Evolutionary conservation across 345 rosid genomes (phyloP), one percentile per base, ranked within the genome.

Genomic region (Moricandia arvensis): DNA sequence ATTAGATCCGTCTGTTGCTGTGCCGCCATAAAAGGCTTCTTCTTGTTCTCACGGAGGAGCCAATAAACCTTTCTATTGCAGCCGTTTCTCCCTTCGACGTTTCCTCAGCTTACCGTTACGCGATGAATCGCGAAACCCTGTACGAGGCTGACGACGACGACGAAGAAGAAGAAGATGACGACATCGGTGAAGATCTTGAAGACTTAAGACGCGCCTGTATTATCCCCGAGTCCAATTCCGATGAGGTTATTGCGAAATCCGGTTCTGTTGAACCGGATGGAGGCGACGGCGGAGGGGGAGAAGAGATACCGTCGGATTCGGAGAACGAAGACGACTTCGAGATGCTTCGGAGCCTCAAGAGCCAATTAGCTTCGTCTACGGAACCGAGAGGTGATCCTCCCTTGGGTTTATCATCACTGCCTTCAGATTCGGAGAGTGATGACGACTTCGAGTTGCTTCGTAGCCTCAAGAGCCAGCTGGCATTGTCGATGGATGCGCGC

Each of bases 171-270:
- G 51, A 43, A 13, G 85, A 74, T 49, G 87, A 83, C 35, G 87
- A 73, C 27, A 86, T 95, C 24, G 81, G 77, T 1, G 91, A 89
- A 61, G 98, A 90, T 81, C 71, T 91, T 82, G 98, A 91, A 72
- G 93, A 91, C 24, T 79, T 94, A 59, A 80, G 89, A 75, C 88
- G 82, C 58, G 97, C 97, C 51, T 94, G 91, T 80, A 57, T 82
- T 10, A 67, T 82, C 10, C 27, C 93, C 15, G 93, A 88, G 26
- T 35, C 88, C 16, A 82, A 84, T 82, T 73, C 81, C 65, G 65
- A 82, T 49, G 79, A 71, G n/a, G 12, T 10, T 11, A 53, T 73
- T 7, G 7, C 68, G 2, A 63, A 66, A 68, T 6, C 73, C 33
- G 29, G 17, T 21, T 54, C 51, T n/a, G 55, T 35, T 26, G 55